Base-by-base conservation (phyloP, 176 grass and related monocot genomes). In the Panicum miliaceum region DNA sequence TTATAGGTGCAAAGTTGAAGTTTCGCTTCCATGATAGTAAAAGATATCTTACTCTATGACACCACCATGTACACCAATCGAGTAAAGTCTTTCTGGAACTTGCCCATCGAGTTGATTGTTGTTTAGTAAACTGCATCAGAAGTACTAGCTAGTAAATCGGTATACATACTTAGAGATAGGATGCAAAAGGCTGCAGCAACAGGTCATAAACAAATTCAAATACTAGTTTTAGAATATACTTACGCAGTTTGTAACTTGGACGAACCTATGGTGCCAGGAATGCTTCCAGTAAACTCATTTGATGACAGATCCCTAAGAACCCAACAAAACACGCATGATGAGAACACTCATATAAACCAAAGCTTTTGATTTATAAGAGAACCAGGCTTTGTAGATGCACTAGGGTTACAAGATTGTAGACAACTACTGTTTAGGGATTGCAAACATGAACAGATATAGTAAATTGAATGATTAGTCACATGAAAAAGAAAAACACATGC, bases 11-110 rank as follows among this genome's bases (percentile, higher is more conserved):
- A 2, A 88, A 72, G 6, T 63, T 25, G 29, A 51, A 22, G 20
- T 75, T 37, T 15, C 45, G 26, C 73, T 81, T 77, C 0, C 59
- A 52, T 59, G 73, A 74, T 11, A 35, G 41, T 56, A 29, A n/a
- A 80, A 68, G 51, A 53, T 45, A 81, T 79, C 91, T 92, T 96
- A 99, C 96, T 99, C 96, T 94, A 99, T 99, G 63, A 96, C 85
- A 40, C 96, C 96, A 84, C 97, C 97, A 82, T 94, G 97, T 45
- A 99, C 93, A 9, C 97, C 97, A 71, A 96, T 92, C 63, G 97
- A 99, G 76, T 99, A 99, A 56, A 99, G 91, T 70, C 51, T 91
- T 89, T 99, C 97, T 51, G 97, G 93, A 84, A 99, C 97, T 91
- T 99, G 93, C 42, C 93, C 97, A 20, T 94, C 93, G 13, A 99